Evolutionary conservation across 2,329 filamentous ascomycete species (phyloP), one percentile per base, ranked within the genome.

Genomic region (Alternaria ventricosa): DNA sequence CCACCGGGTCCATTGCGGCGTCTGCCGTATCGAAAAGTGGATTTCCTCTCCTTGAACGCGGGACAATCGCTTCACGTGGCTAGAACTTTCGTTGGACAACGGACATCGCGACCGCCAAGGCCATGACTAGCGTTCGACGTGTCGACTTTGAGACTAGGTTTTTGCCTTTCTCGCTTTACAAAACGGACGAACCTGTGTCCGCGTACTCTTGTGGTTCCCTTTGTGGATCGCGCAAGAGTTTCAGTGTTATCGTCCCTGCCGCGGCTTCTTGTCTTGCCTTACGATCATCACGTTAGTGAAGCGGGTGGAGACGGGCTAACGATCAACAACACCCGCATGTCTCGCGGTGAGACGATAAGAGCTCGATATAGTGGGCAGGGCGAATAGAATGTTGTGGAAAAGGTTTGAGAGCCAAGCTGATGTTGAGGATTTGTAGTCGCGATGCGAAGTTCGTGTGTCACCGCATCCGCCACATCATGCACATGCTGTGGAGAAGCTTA

Each of bases 81-180:
- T 55, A 10, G 41, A 28, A 22, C 41, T 22, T 20, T 44, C 18
- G 18, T 20, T 27, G 45, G 23, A 13, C 5, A 47, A 23, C 41
- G 36, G 49, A 46, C n/a, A 51, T 53, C 49, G 7, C 36, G 27
- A 33, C 41, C 5, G 41, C 27, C 15, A 50, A 28, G 25, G 25
- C 46, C n/a, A n/a, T 57, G 56, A 60, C 56, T 55, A 61, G 61
- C 53, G 53, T 50, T 54, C n/a, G 22, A 57, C 23, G 61, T 54
- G 41, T 33, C 57, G 58, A 2, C 18, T 30, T 57, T 8, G 5
- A 55, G 58, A 36, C 15, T 57, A 58, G 54, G 12, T n/a, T n/a
- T n/a, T 12, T 13, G 11, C 6, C 36, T 13, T 22, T 15, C 51
- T 20, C 25, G 22, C 12, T 36, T 20, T 27, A 25, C 46, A 46